A percentile compares a stretch with the other conserved stretches of the same genome.
These are phyloP conservation scores for Ceratobasidium sp. DNA, from an alignment of 1,284 basidiomycete species.

Conservation along the genomic window DNA sequence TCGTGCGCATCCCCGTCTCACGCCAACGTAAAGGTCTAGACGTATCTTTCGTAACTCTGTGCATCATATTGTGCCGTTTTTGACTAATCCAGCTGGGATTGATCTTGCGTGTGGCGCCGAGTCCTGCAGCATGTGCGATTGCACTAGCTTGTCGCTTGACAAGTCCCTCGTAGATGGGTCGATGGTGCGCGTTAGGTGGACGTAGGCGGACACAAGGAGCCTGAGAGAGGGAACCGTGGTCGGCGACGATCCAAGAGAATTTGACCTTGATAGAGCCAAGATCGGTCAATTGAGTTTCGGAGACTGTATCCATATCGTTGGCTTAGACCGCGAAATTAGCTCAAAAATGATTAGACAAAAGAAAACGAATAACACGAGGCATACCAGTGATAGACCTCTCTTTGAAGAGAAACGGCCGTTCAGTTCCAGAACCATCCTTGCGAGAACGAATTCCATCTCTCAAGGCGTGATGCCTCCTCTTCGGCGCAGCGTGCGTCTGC, in stretches of 20 bases:
- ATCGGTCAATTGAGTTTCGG: slow-evolving; percentile 3
- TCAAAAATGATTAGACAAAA: neutral
- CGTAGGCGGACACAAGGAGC: neutral
- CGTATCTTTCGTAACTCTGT: neutral
- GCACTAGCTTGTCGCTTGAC: slow-evolving; percentile 8
- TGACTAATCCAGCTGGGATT: slow-evolving; percentile 16
- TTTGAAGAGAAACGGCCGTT: slow-evolving; percentile 16
- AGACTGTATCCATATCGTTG: slow-evolving; percentile 8
- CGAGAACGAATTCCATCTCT: slow-evolving; percentile 20
- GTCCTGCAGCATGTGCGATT: slow-evolving; percentile 30
- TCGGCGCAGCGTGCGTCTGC: slow-evolving; percentile 21
- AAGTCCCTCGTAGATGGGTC: slow-evolving; percentile 16
- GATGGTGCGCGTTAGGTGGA: neutral
- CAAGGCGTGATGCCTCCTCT: neutral
- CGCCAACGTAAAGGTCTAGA: slow-evolving; percentile 12
- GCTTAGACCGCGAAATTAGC: neutral
- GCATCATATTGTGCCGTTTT: neutral
- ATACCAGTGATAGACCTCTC: slow-evolving; percentile 28
- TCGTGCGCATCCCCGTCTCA: slow-evolving; percentile 3
- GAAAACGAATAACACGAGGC: neutral
- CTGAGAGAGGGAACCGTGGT: neutral
- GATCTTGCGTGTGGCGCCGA: slow-evolving; percentile 9
- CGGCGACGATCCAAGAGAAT: slow-evolving; percentile 18
- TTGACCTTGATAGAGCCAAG: slow-evolving; percentile 30
- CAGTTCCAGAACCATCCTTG: slow-evolving; percentile 27